These are phyloP conservation scores for Cutaneotrichosporon sp. DNA, from an alignment of 1,284 basidiomycete genomes.

Conservation along the genomic window DNA sequence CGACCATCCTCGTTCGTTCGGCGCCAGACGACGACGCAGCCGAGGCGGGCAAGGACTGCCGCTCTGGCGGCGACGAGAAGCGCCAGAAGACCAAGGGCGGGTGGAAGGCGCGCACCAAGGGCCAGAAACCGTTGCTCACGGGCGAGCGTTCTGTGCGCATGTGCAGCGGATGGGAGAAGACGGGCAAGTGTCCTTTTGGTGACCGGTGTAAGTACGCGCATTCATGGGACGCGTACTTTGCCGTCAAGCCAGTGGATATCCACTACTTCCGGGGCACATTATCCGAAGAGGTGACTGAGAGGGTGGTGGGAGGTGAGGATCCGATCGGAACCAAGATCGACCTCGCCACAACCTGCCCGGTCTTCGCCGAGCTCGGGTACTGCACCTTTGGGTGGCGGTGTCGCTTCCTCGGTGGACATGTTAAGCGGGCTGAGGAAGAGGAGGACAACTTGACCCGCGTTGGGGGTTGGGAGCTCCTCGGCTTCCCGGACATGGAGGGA, in stretches of 20 bases:
- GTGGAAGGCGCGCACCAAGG: conserved; percentile 69
- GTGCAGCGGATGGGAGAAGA: conserved; percentile 45
- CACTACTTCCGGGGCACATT: conserved; percentile 59
- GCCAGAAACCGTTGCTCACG: conserved; percentile 67
- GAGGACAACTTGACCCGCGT: conserved; percentile 18
- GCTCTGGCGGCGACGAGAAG: conserved; percentile 35
- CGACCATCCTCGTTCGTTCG: conserved; percentile 7
- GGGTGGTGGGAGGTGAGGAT: not conserved
- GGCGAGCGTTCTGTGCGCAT: conserved; percentile 41
- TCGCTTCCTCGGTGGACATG: conserved; percentile 80
- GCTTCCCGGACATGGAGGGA: conserved; percentile 62
- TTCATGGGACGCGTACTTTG: conserved; percentile 72
- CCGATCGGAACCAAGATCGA: conserved; percentile 35
- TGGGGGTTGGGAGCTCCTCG: conserved; percentile 51
- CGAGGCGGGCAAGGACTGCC: conserved; percentile 53
- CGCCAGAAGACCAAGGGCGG: conserved; percentile 56
- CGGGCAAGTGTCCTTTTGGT: conserved; percentile 30
- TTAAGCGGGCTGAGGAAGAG: conserved; percentile 36
- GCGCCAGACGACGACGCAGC: conserved; percentile 65
- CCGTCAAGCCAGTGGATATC: conserved; percentile 72
- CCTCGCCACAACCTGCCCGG: conserved; percentile 61
- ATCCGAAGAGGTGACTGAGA: conserved; percentile 40
- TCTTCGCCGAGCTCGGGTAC: conserved; percentile 70
- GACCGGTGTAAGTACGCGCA: conserved; percentile 71
- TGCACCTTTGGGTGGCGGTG: conserved; percentile 89